Percentiles rank a stretch among this genome's conserved stretches.
These are phyloP conservation scores for Trapa incisa DNA, from an alignment of 345 rosid species.

Conservation along the genomic window DNA sequence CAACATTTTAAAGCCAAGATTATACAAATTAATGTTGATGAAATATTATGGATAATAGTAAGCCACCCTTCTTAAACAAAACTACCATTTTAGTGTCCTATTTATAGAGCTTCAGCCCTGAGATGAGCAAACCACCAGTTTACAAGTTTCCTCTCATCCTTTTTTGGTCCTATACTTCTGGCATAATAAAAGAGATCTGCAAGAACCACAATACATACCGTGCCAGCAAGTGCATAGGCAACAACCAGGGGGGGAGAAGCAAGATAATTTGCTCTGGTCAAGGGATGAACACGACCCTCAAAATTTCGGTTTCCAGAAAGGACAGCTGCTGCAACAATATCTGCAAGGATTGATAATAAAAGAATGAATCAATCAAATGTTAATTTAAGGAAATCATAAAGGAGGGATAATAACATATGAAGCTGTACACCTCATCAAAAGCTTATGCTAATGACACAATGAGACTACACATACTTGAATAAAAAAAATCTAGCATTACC, in stretches of 20 bases:
- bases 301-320: conserved; percentile 95
- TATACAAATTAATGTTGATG: not conserved
- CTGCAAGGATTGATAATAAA: conserved; percentile 31
- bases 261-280: conserved; percentile 98
- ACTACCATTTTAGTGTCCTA: too few relatives aligned
- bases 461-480: not conserved
- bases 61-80: too few relatives aligned
- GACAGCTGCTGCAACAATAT: conserved; percentile 87
- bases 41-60: not conserved
- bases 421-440: not conserved
- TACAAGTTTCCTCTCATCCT: too few relatives aligned
- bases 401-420: not conserved
- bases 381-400: conserved; percentile 1
- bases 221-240: conserved; percentile 99
- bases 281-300: conserved; percentile 95
- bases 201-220: conserved; percentile 33
- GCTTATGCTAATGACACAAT: too few relatives aligned
- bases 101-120: too few relatives aligned
- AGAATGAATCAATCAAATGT: not conserved
- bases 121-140: too few relatives aligned
- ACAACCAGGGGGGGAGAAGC: conserved; percentile 99
- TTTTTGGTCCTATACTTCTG: too few relatives aligned
- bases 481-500: conserved; percentile 27
- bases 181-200: not conserved
- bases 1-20: too few relatives aligned